Evolutionary conservation across 2,329 filamentous ascomycete genomes (phyloP).

Genomic region (Knufia fluminis): DNA sequence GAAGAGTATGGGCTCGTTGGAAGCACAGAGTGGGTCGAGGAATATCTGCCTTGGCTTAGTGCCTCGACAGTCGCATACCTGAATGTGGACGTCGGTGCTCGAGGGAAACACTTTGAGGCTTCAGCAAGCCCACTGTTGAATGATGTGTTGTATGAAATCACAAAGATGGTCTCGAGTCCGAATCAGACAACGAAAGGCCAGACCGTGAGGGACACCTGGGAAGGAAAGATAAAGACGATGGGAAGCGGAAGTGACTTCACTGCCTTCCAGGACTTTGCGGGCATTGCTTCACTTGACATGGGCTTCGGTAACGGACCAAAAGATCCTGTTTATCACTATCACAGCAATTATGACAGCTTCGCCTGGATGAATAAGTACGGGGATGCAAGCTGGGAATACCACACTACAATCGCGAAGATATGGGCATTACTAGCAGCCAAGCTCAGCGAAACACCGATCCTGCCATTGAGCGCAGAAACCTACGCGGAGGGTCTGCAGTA

Average conservation of each 20-base stretch:
- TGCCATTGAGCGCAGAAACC: slow-evolving; percentile 55
- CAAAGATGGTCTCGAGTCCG: slow-evolving; percentile 55
- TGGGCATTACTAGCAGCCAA: slow-evolving; percentile 53
- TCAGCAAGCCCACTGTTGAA: slow-evolving; percentile 35
- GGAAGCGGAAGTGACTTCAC: slow-evolving; percentile 41
- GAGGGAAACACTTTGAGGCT: slow-evolving; percentile 34
- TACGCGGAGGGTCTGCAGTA: slow-evolving; percentile 49
- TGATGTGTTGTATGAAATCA: slow-evolving; percentile 29
- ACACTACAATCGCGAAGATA: slow-evolving; percentile 56
- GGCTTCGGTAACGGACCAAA: slow-evolving; percentile 30
- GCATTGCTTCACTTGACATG: slow-evolving; percentile 35
- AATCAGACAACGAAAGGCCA: slow-evolving; percentile 65
- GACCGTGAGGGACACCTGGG: slow-evolving; percentile 50
- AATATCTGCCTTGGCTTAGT: slow-evolving; percentile 37
- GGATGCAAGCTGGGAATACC: slow-evolving; percentile 54
- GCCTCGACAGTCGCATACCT: slow-evolving; percentile 39
- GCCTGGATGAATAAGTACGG: slow-evolving; percentile 45
- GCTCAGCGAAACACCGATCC: slow-evolving; percentile 52
- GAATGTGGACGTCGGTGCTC: slow-evolving; percentile 43
- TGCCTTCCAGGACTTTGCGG: slow-evolving; percentile 36
- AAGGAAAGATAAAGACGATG: slow-evolving; percentile 31
- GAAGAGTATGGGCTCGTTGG: slow-evolving; percentile 32
- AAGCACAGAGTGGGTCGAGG: slow-evolving; percentile 43
- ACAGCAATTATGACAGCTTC: slow-evolving; percentile 40
- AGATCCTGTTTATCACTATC: slow-evolving; percentile 40